Conservation (phyloP, 352 stramenopile species). For the Phytopythium cucurbitacearum region DNA sequence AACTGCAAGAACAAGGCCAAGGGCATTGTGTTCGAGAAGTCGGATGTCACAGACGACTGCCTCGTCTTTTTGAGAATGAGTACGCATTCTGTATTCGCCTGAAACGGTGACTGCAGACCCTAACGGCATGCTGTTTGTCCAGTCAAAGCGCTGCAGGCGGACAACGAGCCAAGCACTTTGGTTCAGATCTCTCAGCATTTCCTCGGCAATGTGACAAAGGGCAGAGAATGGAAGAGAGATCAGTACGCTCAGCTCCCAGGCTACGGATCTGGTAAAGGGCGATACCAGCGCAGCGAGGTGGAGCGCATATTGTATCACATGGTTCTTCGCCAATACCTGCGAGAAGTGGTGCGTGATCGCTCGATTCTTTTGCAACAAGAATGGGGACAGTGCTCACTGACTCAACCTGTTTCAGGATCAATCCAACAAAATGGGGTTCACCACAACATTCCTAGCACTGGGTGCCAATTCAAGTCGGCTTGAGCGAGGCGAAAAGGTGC, state of each 20-base stretch:
- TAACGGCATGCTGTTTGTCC: constrained; percentile 21
- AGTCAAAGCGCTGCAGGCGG: constrained; percentile 62
- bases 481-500: constrained; percentile 57
- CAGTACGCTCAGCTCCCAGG: constrained; percentile 51
- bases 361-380: neutral
- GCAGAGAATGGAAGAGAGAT: constrained; percentile 65
- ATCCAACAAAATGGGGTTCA: constrained; percentile 80
- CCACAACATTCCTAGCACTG: constrained; percentile 70
- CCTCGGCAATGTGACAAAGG: constrained; percentile 59
- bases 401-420: constrained; percentile 40
- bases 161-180: constrained; percentile 58
- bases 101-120: constrained; percentile 18
- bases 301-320: constrained; percentile 87
- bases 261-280: constrained; percentile 67
- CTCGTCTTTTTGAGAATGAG: constrained; percentile 49
- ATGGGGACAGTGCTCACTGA: neutral
- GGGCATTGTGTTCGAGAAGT: constrained; percentile 64
- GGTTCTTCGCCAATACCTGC: constrained; percentile 79
- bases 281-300: constrained; percentile 73
- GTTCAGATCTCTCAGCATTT: constrained; percentile 76
- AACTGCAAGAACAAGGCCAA: constrained; percentile 83
- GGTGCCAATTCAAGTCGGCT: constrained; percentile 53
- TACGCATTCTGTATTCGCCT: constrained; percentile 20
- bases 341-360: constrained; percentile 45
- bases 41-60: constrained; percentile 76